Base-by-base conservation (phyloP, 2,329 filamentous ascomycete genomes). In the Xylariaceae sp. region DNA sequence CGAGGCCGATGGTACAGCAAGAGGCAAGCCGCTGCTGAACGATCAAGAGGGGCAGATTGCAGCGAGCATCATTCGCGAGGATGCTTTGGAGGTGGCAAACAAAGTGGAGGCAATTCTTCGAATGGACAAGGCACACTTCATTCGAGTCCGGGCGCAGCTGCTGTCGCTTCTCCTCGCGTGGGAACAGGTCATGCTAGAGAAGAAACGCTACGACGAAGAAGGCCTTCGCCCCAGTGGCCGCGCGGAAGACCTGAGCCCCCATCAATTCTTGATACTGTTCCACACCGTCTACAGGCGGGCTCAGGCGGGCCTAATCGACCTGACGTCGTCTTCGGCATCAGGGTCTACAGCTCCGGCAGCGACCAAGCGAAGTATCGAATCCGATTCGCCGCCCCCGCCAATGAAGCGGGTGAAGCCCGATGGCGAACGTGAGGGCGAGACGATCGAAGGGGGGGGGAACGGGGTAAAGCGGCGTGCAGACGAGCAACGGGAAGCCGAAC, bases 121-220 rank as follows among this genome's bases (percentile, higher is more conserved):
- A 16, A 28, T 31, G 11, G 28, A 28, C 18, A 18, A 17, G 42
- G 28, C 5, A 3, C 18, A 44, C 33, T 44, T 28, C 33, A 44
- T 44, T 18, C 42, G 19, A 5, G 28, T 33, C 16, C 44, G 44
- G 34, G 38, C 36, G 31, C 28, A 47, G 33, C 40, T 61, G 18
- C 56, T 53, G 39, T 63, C 44, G 16, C 31, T 54, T 19, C 53
- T 60, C 47, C 60, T 59, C 11, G 62, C 64, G 16, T 64, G 52
- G 48, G 67, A 69, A 57, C 71, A 65, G 48, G 69, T 65, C 64
- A 69, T 50, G 70, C 67, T 68, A 62, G 73, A 49, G 74, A 70
- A 1, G 36, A 48, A 71, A 59, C 12, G 44, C 16, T 47, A 73
- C 66, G 71, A 63, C 73, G 58, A 73, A 74, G 51, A 74, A 73